These are phyloP conservation scores for Ceratocystis ficicola DNA, from an alignment of 2,329 filamentous ascomycete species.

Conservation along the genomic window DNA sequence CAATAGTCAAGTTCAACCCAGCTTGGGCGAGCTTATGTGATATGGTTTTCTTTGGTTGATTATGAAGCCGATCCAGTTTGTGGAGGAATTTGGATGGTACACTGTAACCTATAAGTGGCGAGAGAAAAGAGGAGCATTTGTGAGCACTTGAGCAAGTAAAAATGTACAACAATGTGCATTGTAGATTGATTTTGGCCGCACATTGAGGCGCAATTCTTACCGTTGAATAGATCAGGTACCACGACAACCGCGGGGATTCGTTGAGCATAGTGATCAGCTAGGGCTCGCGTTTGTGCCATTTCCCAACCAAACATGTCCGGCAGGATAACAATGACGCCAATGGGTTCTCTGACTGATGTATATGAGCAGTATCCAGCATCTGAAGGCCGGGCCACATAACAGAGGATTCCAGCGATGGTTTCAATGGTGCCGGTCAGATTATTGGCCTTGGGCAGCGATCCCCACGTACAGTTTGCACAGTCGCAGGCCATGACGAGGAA, in stretches of 20 bases:
- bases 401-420: conserved; percentile 25
- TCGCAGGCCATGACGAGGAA: neutral
- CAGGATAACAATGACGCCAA: conserved; percentile 40
- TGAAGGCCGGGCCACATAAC: conserved; percentile 25
- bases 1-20: conserved; percentile 2
- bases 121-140: neutral
- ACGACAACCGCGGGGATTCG: conserved; percentile 38
- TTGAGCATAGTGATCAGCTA: conserved; percentile 41
- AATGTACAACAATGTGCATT: neutral
- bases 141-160: neutral
- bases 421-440: conserved; percentile 24
- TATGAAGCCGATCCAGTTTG: conserved; percentile 24
- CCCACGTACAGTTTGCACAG: conserved; percentile 24
- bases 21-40: neutral
- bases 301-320: conserved; percentile 43
- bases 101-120: conserved; percentile 24
- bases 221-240: conserved; percentile 41
- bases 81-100: conserved; percentile 26
- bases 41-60: conserved; percentile 3
- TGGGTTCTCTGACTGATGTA: conserved; percentile 24
- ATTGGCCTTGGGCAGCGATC: conserved; percentile 23
- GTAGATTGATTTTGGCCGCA: neutral
- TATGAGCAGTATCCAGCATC: conserved; percentile 16
- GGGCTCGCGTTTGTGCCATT: conserved; percentile 38
- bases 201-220: conserved; percentile 22